Evolutionary conservation across 768 basidiomycete genomes (phyloP).

Genomic region (Sporobolomyces phaffii): DNA sequence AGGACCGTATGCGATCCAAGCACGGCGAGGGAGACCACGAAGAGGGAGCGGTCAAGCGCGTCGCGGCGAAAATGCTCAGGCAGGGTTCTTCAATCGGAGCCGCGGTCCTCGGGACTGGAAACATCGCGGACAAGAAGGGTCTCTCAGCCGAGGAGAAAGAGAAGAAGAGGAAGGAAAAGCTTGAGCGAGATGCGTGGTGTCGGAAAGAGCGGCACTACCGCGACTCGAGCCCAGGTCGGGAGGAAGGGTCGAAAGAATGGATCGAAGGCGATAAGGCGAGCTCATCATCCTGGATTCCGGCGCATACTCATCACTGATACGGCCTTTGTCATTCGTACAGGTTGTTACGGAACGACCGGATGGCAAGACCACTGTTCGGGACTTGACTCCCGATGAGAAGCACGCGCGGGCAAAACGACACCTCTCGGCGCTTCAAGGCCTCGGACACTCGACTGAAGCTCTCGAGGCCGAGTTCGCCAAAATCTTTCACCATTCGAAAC

Average conservation of each 20-base stretch:
- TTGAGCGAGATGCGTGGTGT: constrained; percentile 35
- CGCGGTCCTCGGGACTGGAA: background rate
- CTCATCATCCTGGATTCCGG: too few species aligned
- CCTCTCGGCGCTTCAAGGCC: constrained; percentile 31
- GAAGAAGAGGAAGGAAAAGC: constrained; percentile 21
- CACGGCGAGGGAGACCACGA: constrained; percentile 32
- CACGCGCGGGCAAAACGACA: constrained; percentile 25
- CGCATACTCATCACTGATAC: too few species aligned
- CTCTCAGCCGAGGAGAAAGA: constrained; percentile 28
- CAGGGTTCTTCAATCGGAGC: constrained; percentile 8
- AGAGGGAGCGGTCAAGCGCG: constrained; percentile 19
- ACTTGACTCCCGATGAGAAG: constrained; percentile 29
- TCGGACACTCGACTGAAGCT: constrained; percentile 27
- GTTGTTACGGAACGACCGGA: constrained; percentile 25
- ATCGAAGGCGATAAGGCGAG: constrained; percentile 17
- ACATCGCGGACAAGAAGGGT: constrained; percentile 2
- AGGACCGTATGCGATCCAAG: background rate
- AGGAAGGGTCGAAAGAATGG: constrained; percentile 24
- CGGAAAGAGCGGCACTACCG: constrained; percentile 30
- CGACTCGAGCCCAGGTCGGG: constrained; percentile 20
- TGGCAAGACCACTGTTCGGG: constrained; percentile 21
- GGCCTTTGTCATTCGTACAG: too few species aligned
- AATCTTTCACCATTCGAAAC: constrained; percentile 1
- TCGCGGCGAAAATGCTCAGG: constrained; percentile 20
- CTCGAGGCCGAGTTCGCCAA: constrained; percentile 24